phyloP scores from a whole-genome alignment of 208 protist species.

The Acanthamoeba healyi region DNA sequence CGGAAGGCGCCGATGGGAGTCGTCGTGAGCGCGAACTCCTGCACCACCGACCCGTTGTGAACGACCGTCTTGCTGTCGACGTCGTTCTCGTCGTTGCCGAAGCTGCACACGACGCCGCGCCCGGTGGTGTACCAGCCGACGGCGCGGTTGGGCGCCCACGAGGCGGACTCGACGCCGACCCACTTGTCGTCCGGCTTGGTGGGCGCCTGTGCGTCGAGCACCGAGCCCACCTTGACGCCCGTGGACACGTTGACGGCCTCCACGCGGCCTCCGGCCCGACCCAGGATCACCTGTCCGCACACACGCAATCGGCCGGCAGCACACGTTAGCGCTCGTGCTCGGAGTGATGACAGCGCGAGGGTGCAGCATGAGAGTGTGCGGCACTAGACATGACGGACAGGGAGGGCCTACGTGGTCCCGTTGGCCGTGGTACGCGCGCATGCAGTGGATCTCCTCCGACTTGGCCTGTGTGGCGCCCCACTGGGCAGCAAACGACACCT shows the following conservation, averaged over 20 bases:
- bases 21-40: slow-evolving; percentile 40
- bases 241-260: slow-evolving; percentile 3
- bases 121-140: slow-evolving; percentile 44
- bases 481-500: not conserved
- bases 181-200: not conserved
- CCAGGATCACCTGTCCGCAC: not conserved
- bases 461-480: slow-evolving; percentile 17
- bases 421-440: not conserved
- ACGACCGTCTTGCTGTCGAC: not conserved
- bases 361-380: not conserved
- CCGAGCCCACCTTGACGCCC: not conserved
- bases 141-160: slow-evolving; percentile 13
- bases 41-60: not conserved
- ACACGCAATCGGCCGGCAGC: too few species aligned
- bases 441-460: slow-evolving; percentile 34
- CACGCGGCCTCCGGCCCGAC: not conserved
- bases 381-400: not conserved
- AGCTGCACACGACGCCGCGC: slow-evolving; percentile 11
- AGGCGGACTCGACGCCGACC: not conserved
- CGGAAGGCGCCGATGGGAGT: not conserved
- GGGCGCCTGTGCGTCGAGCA: not conserved
- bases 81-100: slow-evolving; percentile 4
- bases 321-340: too few species aligned
- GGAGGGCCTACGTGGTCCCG: not conserved
- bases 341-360: too few species aligned